These are phyloP conservation scores for Trapa incisa DNA, from an alignment of 345 rosid species.

Conservation along the genomic window DNA sequence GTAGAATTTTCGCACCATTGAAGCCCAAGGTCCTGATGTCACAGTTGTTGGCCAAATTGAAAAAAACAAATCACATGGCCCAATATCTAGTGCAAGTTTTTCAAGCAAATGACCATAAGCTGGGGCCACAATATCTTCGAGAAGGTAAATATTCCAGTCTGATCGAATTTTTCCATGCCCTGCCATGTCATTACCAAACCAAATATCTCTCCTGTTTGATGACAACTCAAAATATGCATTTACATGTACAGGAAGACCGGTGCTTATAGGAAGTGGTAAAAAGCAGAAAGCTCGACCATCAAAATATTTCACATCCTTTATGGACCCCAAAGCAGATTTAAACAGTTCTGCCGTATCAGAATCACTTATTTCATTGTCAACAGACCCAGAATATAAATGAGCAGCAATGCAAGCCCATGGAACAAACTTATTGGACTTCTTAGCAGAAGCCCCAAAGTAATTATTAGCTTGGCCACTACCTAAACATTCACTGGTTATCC, in stretches of 20 bases:
- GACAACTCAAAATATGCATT: constrained; percentile 94
- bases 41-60: constrained; percentile 71
- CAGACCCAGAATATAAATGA: constrained; percentile 50
- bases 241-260: constrained; percentile 84
- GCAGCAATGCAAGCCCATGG: constrained; percentile 98
- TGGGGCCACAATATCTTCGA: constrained; percentile 71
- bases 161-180: constrained; percentile 91
- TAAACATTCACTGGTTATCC: constrained; percentile 84
- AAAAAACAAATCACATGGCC: constrained; percentile 66
- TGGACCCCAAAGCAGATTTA: constrained; percentile 34
- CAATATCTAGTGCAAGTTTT: constrained; percentile 65
- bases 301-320: constrained; percentile 38
- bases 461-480: constrained; percentile 36
- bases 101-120: constrained; percentile 89
- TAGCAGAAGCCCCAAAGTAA: constrained; percentile 21
- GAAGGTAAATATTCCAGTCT: constrained; percentile 85
- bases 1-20: constrained; percentile 61
- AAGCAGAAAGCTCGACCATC: constrained; percentile 96
- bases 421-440: constrained; percentile 52
- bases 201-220: constrained; percentile 91
- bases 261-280: constrained; percentile 74
- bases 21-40: constrained; percentile 85
- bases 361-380: constrained; percentile 21
- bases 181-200: constrained; percentile 98
- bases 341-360: constrained; percentile 23